Evolutionary conservation across 2,329 filamentous ascomycete genomes (phyloP), one percentile per base, ranked within the genome.

Genomic region (Uncinocarpus reesii): DNA sequence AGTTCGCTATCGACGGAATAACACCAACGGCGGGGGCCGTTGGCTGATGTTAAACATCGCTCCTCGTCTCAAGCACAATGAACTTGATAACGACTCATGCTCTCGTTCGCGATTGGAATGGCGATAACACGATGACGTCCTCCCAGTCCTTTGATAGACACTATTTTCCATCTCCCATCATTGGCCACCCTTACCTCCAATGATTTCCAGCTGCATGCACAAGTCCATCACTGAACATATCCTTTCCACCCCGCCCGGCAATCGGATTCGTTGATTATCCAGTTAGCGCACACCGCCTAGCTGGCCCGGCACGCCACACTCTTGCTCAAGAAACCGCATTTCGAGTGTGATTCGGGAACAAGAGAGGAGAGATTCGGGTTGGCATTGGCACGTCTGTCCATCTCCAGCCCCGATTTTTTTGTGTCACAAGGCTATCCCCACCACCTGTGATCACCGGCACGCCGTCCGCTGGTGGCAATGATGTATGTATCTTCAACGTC

Each of bases 341-440:
- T 15, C 29, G 10, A 34, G 6, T 23, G 10, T 34, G 38, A 41
- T 41, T 41, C 20, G 38, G n/a, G 24, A 26, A 41, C 38, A 43
- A 34, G 18, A 23, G 16, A 28, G 18, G 20, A 28, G 28, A 32
- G 18, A 24, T 43, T 34, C 18, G 18, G 7, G 35, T 23, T n/a
- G 20, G 4, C 11, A 43, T 34, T 20, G 38, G 24, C 20, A 42
- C 20, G 28, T 24, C 3, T 26, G 18, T 15, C 23, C 8, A 13
- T 47, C 13, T 34, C 37, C 28, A 16, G 18, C 24, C 45, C 44
- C 35, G 36, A 31, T 26, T 40, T 34, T n/a, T n/a, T 47, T 28
- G 45, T 47, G 36, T 47, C 45, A 47, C 45, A 47, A 41, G 45
- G 45, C 45, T 41, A 40, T 24, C 35, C 24, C 45, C 45, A 37